Conservation (phyloP, 768 basidiomycete genomes). For the Vararia minispora region DNA sequence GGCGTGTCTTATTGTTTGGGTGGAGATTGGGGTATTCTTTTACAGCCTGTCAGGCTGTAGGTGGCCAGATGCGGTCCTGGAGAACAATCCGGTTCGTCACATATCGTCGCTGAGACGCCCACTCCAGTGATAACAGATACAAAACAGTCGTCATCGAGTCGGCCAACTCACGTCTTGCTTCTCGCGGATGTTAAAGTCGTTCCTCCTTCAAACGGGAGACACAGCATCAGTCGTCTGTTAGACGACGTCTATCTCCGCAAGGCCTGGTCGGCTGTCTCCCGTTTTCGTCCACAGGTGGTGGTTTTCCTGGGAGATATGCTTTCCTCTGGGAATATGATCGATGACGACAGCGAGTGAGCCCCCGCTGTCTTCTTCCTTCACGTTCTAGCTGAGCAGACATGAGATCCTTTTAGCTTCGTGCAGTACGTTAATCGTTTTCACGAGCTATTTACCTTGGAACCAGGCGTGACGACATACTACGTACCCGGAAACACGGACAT, state of each 20-base stretch:
- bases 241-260: conserved; percentile 78
- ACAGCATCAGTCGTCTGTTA: conserved; percentile 50
- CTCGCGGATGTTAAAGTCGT: conserved; percentile 78
- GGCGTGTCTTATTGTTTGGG: conserved; percentile 58
- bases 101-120: too few relatives aligned
- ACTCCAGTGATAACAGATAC: conserved; percentile 9
- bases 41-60: conserved; percentile 34
- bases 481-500: conserved; percentile 90
- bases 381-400: too few relatives aligned
- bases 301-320: conserved; percentile 90
- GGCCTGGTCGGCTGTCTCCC: conserved; percentile 61
- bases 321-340: conserved; percentile 63
- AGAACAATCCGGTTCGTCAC: not conserved
- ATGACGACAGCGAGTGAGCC: conserved; percentile 62
- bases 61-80: conserved; percentile 41
- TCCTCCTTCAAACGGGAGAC: conserved; percentile 56
- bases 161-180: conserved; percentile 57
- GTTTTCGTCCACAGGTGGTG: conserved; percentile 54
- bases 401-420: conserved; percentile 63
- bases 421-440: conserved; percentile 56
- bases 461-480: conserved; percentile 44
- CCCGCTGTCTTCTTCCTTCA: conserved; percentile 4
- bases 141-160: conserved; percentile 16
- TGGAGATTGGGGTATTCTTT: conserved; percentile 51
- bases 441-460: conserved; percentile 46